Evolutionary conservation across 148 eudicot species (phyloP), one percentile per base, ranked within the genome.

Genomic region (Arbutus unedo): DNA sequence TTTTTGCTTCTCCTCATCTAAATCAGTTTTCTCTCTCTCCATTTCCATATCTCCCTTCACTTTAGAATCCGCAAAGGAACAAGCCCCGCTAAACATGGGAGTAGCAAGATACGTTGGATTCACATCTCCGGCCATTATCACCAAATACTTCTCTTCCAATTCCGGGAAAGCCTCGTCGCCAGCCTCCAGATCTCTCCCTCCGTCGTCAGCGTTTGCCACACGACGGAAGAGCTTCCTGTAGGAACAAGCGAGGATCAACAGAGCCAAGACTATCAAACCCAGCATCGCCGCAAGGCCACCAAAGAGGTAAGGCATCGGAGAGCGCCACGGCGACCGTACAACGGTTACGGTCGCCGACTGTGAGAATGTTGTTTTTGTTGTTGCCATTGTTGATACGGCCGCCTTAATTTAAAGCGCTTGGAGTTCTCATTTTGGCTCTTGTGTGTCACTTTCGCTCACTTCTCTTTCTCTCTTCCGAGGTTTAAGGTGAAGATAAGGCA

Each of bases 211-310:
- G 70, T 57, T 66, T 15, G 80, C 89, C 19, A 78, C 57, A 25
- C 78, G 54, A 68, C 90, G 92, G 50, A 85, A 82, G 23, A 85
- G 89, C 79, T 83, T 86, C 87, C 92, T 91, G 62, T 91, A 92
- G 16, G 98, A 94, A 83, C 96, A 94, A 0, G 91, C 98, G 6
- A 94, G 86, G 71, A 92, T 87, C 14, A 92, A 47, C 6, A 94
- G 91, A 3, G 98, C 98, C 59, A 94, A 90, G n/a, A 91, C 95
- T 48, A 94, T 91, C 51, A 94, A 86, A 1, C 92, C 94, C 25
- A 93, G 84, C 95, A 92, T 92, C 31, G 96, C 96, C 0, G 98
- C 98, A 50, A 94, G 67, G 4, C 98, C 98, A 0, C 98, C 98
- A 81, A 92, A 91, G 2, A 94, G 85, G 85, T 94, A 94, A 5